phyloP scores from a whole-genome alignment of 75 land plant genomes.

The Cupressus sempervirens region DNA sequence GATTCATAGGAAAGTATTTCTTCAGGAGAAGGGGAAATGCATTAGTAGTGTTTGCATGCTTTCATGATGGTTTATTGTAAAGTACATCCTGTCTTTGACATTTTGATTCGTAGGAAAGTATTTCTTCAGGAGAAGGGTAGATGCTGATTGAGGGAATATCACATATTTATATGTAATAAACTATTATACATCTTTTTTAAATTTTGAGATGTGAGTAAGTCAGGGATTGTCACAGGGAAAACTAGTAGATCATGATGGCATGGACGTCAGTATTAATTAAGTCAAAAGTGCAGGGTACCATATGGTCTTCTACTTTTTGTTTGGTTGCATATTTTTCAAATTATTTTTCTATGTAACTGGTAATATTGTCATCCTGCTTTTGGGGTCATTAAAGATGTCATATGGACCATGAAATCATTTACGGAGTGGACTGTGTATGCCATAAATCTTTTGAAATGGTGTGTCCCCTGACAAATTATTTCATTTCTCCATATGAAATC shows the following conservation, averaged over 20 bases:
- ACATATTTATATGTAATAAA: background rate
- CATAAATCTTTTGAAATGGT: background rate
- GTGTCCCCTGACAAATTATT: background rate
- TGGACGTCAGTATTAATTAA: background rate
- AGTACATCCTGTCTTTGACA: background rate
- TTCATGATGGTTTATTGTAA: background rate
- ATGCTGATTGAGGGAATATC: background rate
- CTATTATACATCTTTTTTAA: background rate
- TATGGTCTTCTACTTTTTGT: background rate
- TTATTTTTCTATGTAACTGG: background rate
- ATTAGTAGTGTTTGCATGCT: background rate
- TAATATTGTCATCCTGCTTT: background rate
- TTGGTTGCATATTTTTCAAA: background rate
- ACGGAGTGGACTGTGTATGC: background rate
- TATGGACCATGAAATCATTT: background rate
- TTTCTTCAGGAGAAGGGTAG: background rate
- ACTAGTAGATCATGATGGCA: background rate
- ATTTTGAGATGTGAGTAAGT: background rate
- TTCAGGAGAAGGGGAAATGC: background rate
- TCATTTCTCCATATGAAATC: background rate
- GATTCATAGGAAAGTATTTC: background rate
- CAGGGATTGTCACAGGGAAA: background rate
- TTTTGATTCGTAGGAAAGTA: background rate
- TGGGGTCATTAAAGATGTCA: background rate
- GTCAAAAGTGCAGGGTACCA: background rate